A percentile compares a stretch with the other conserved stretches of the same genome.
Conservation (phyloP, 352 stramenopile genomes). For the Globisporangium paddicum region DNA sequence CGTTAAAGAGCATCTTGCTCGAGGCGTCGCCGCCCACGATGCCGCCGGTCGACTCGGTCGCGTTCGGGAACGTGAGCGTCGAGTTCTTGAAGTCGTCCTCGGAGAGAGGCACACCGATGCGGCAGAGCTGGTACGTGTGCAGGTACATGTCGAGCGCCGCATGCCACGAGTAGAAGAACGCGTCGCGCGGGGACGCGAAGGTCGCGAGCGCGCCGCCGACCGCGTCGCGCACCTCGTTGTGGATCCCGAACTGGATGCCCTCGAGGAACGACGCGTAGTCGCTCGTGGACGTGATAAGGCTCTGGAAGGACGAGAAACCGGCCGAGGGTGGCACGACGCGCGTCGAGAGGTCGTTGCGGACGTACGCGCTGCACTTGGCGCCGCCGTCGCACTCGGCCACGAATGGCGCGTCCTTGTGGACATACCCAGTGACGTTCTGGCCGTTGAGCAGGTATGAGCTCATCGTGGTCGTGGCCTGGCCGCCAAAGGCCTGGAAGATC, state of each 20-base stretch:
- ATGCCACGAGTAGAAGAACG: constrained; percentile 74
- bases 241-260: constrained; percentile 50
- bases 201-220: constrained; percentile 54
- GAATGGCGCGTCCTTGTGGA: constrained; percentile 29
- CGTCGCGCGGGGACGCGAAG: constrained; percentile 39
- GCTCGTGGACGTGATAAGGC: constrained; percentile 35
- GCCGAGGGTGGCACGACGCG: constrained; percentile 37
- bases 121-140: constrained; percentile 64
- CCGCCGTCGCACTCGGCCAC: constrained; percentile 36
- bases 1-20: constrained; percentile 35
- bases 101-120: constrained; percentile 41
- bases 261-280: constrained; percentile 61
- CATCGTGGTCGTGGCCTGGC: constrained; percentile 13
- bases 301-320: constrained; percentile 48
- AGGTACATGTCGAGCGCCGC: constrained; percentile 63
- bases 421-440: constrained; percentile 25
- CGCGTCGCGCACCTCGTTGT: constrained; percentile 58
- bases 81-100: constrained; percentile 40
- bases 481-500: constrained; percentile 52
- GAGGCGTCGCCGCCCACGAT: constrained; percentile 30
- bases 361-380: constrained; percentile 27
- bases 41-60: constrained; percentile 38
- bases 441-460: constrained; percentile 24
- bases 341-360: constrained; percentile 39
- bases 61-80: constrained; percentile 35